A percentile compares a stretch with the other conserved stretches of the same genome.
Conservation (phyloP, 2,329 filamentous ascomycete species). For the Grosmannia penicillata region DNA sequence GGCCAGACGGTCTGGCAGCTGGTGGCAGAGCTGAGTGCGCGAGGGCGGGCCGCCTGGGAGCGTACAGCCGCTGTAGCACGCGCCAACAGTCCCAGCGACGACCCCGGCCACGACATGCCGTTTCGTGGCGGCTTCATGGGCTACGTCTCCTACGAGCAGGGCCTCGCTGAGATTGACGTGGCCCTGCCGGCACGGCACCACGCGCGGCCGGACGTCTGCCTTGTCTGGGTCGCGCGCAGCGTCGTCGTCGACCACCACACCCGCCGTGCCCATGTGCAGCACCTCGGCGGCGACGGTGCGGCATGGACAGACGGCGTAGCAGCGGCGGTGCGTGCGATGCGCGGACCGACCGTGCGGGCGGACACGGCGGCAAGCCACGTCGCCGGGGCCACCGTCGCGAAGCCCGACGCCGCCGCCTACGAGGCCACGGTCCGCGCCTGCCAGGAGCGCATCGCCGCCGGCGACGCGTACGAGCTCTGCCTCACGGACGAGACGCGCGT, state of each 20-base stretch:
- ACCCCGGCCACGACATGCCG: constrained; percentile 19
- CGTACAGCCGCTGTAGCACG: no score
- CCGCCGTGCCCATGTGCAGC: constrained; percentile 51
- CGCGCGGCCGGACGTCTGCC: constrained; percentile 52
- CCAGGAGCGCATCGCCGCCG: constrained; percentile 56
- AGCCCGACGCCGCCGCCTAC: constrained; percentile 37
- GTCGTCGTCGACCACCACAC: constrained; percentile 61
- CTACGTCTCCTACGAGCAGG: constrained; percentile 74
- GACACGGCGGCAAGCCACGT: no score
- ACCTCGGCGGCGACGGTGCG: constrained; percentile 25
- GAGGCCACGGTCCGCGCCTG: constrained; percentile 52
- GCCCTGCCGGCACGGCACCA: constrained; percentile 18
- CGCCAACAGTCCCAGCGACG: no score
- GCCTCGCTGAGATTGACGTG: constrained; percentile 46
- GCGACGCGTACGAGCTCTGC: constrained; percentile 77
- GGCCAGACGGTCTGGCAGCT: constrained; percentile 32
- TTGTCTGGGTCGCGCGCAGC: constrained; percentile 63
- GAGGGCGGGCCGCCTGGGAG: no score
- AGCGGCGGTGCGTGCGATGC: background rate
- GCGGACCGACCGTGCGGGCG: no score
- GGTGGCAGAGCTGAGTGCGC: constrained; percentile 31
- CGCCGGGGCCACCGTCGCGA: constrained; percentile 15
- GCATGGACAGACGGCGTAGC: background rate
- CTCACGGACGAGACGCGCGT: constrained; percentile 63
- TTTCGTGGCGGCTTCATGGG: constrained; percentile 80